These are phyloP conservation scores for Calamus simplicifolius DNA, from an alignment of 176 grass and related monocot species.

Conservation along the genomic window DNA sequence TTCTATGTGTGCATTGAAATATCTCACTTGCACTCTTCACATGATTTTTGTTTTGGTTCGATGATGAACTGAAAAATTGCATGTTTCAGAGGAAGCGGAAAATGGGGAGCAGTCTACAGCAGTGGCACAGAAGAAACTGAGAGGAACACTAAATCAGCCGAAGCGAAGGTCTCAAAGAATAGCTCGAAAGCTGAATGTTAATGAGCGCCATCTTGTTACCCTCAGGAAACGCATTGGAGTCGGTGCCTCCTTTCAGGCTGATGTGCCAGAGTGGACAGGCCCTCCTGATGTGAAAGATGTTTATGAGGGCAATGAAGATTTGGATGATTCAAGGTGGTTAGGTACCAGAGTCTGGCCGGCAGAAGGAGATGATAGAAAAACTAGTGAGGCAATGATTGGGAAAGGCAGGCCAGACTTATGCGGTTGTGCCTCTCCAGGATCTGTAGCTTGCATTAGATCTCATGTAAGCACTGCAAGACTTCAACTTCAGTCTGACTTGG, in stretches of 20 bases:
- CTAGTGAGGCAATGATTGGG: background rate
- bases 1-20: too few relatives aligned
- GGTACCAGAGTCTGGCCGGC: slow-evolving; percentile 24
- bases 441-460: slow-evolving; percentile 22
- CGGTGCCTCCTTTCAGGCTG: slow-evolving; percentile 7
- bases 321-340: slow-evolving; percentile 7
- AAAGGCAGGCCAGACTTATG: slow-evolving; percentile 15
- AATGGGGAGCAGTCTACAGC: too few relatives aligned
- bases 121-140: too few relatives aligned
- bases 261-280: slow-evolving; percentile 26
- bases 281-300: slow-evolving; percentile 13
- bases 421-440: slow-evolving; percentile 34
- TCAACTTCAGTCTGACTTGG: slow-evolving; percentile 24
- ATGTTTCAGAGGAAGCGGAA: too few relatives aligned
- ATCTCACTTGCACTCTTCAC: too few relatives aligned
- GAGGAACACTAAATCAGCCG: too few relatives aligned
- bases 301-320: slow-evolving; percentile 26
- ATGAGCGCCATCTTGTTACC: slow-evolving; percentile 6
- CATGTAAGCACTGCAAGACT: slow-evolving; percentile 21
- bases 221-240: background rate
- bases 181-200: slow-evolving; percentile 2
- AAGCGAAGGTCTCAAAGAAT: slow-evolving; percentile 20
- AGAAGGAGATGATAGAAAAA: slow-evolving; percentile 8
- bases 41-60: too few relatives aligned
- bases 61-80: too few relatives aligned